Evolutionary conservation across 2,329 filamentous ascomycete genomes (phyloP).

Genomic region (Teratosphaeria viscida): DNA sequence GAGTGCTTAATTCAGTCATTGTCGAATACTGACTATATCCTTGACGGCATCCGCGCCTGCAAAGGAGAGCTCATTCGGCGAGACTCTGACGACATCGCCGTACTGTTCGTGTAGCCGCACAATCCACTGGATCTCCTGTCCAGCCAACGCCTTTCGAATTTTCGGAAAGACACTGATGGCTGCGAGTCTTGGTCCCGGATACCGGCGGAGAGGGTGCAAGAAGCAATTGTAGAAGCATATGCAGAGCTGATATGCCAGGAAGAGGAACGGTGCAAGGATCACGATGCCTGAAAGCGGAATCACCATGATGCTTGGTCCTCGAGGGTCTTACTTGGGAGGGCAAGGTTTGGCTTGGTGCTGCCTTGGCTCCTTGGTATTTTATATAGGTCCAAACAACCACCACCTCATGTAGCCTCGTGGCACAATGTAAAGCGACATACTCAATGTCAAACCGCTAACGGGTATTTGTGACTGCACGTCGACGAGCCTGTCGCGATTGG

Average conservation of each 20-base stretch:
- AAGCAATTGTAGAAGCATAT: slow-evolving; percentile 29
- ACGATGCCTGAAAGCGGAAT: background rate
- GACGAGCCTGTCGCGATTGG: background rate
- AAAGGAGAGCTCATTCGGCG: slow-evolving; percentile 40
- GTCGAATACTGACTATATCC: slow-evolving; percentile 26
- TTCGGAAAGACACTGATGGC: slow-evolving; percentile 24
- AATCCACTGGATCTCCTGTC: slow-evolving; percentile 2
- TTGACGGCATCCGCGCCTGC: slow-evolving; percentile 30
- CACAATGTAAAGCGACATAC: background rate
- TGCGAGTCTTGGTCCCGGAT: slow-evolving; percentile 30
- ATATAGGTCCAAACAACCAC: too few relatives aligned
- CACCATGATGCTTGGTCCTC: background rate
- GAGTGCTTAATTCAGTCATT: too few relatives aligned
- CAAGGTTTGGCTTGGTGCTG: too few relatives aligned
- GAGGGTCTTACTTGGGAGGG: background rate
- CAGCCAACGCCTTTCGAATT: slow-evolving; percentile 4
- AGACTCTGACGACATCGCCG: slow-evolving; percentile 38
- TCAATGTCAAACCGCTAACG: background rate
- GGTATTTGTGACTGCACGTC: background rate
- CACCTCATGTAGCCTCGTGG: too few relatives aligned
- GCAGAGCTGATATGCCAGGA: background rate
- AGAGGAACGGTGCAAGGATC: background rate
- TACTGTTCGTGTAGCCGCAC: slow-evolving; percentile 29
- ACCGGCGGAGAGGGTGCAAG: slow-evolving; percentile 32
- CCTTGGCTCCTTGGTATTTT: too few relatives aligned